phyloP scores from a whole-genome alignment of 805 yeast genomes.

The Candida ovalis region DNA sequence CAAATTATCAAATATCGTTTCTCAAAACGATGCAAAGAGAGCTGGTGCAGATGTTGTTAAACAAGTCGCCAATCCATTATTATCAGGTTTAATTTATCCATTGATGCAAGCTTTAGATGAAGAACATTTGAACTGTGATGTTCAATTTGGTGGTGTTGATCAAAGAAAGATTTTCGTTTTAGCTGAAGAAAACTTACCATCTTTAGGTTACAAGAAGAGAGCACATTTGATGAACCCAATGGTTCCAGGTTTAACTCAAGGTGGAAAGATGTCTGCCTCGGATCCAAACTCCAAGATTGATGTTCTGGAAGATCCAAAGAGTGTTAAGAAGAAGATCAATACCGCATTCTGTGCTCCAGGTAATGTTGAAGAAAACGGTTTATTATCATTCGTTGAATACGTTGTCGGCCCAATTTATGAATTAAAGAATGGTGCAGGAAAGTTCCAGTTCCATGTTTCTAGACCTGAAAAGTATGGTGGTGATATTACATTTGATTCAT shows the following conservation, averaged over 20 bases:
- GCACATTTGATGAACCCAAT: conserved; percentile 98
- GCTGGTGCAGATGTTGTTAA: conserved; percentile 99
- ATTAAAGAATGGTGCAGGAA: conserved; percentile 56
- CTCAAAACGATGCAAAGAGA: conserved; percentile 95
- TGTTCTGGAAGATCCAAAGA: conserved; percentile 81
- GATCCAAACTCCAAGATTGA: conserved; percentile 98
- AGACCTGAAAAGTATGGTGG: conserved; percentile 99
- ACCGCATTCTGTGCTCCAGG: conserved; percentile 97
- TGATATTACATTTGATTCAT: conserved; percentile 64
- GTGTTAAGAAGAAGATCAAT: conserved; percentile 83
- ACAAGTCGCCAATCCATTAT: conserved; percentile 90
- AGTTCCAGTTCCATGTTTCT: conserved; percentile 66
- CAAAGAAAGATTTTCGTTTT: conserved; percentile 96
- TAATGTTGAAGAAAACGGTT: conserved; percentile 83
- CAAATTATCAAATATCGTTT: conserved; percentile 75
- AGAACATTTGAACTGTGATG: conserved; percentile 82
- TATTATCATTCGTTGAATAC: conserved; percentile 78
- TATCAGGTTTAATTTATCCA: conserved; percentile 93
- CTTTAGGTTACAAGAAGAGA: conserved; percentile 91
- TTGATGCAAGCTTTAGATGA: conserved; percentile 99
- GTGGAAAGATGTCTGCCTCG: conserved; percentile 98
- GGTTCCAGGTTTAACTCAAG: conserved; percentile 97
- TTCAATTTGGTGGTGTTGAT: conserved; percentile 98
- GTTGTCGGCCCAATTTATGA: conserved; percentile 86
- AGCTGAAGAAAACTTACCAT: conserved; percentile 89